These are phyloP conservation scores for Abortiporus biennis DNA, from an alignment of 1,284 basidiomycete genomes.

Conservation along the genomic window DNA sequence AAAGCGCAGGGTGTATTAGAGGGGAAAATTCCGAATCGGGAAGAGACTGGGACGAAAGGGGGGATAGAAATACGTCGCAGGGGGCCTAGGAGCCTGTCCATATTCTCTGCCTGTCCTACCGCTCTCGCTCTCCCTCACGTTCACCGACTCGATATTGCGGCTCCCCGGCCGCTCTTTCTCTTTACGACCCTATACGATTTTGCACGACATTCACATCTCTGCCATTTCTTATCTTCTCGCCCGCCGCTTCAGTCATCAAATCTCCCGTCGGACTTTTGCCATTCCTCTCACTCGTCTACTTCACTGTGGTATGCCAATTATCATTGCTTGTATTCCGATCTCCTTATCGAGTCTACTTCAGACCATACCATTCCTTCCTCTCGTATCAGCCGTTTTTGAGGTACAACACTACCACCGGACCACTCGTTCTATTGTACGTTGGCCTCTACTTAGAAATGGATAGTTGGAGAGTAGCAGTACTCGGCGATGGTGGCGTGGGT, in stretches of 20 bases:
- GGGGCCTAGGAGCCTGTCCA: not conserved
- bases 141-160: not conserved
- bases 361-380: constrained; percentile 15
- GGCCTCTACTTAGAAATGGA: constrained; percentile 54
- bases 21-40: too few relatives aligned
- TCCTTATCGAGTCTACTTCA: constrained; percentile 11
- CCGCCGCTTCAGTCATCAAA: not conserved
- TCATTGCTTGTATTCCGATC: not conserved
- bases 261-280: not conserved
- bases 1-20: too few relatives aligned
- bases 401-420: constrained; percentile 15
- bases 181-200: constrained; percentile 6
- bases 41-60: not conserved
- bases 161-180: constrained; percentile 1
- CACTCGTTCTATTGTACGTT: not conserved
- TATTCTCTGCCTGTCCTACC: constrained; percentile 1
- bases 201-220: constrained; percentile 5
- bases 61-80: not conserved
- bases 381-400: constrained; percentile 19
- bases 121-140: constrained; percentile 1
- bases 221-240: constrained; percentile 2
- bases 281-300: not conserved
- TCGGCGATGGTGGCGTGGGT: constrained; percentile 96
- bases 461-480: constrained; percentile 89
- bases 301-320: not conserved